These are phyloP conservation scores for Saccharomyces hybrid DNA, from an alignment of 1,139 yeast genomes.

Conservation along the genomic window DNA sequence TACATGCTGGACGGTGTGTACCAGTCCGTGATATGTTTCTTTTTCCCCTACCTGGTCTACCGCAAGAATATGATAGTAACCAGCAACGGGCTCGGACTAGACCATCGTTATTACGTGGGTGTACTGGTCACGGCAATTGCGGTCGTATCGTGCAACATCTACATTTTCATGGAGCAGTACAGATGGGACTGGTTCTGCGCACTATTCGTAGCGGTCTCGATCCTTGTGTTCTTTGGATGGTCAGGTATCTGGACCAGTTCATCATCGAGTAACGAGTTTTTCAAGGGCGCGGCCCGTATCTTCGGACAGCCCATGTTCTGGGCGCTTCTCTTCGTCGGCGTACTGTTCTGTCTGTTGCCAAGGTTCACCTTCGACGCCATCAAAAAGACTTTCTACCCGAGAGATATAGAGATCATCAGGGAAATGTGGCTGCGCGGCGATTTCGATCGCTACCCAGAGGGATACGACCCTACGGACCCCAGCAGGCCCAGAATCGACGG, in stretches of 20 bases:
- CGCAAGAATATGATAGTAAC: conserved; percentile 50
- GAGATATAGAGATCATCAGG: conserved; percentile 77
- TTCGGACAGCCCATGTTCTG: conserved; percentile 73
- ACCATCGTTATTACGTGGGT: conserved; percentile 86
- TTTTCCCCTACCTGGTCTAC: conserved; percentile 73
- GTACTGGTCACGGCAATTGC: conserved; percentile 71
- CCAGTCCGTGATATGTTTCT: conserved; percentile 78
- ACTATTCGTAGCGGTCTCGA: conserved; percentile 44
- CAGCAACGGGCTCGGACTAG: conserved; percentile 55
- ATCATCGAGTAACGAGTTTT: conserved; percentile 57
- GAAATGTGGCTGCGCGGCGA: conserved; percentile 62
- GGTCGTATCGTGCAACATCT: conserved; percentile 70
- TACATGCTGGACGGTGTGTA: conserved; percentile 84
- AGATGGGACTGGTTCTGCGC: conserved; percentile 91
- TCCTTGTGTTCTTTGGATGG: conserved; percentile 77
- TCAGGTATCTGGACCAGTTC: conserved; percentile 82
- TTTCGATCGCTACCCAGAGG: conserved; percentile 46
- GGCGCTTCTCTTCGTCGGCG: conserved; percentile 72
- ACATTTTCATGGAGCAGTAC: conserved; percentile 71
- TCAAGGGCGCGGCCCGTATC: conserved; percentile 63
- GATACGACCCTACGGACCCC: conserved; percentile 61
- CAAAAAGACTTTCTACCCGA: conserved; percentile 57
- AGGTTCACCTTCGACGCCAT: conserved; percentile 59
- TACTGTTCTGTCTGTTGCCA: conserved; percentile 67
- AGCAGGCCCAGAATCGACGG: conserved; percentile 30